phyloP scores from a whole-genome alignment of 768 basidiomycete genomes.

The Lentinula aciculospora region DNA sequence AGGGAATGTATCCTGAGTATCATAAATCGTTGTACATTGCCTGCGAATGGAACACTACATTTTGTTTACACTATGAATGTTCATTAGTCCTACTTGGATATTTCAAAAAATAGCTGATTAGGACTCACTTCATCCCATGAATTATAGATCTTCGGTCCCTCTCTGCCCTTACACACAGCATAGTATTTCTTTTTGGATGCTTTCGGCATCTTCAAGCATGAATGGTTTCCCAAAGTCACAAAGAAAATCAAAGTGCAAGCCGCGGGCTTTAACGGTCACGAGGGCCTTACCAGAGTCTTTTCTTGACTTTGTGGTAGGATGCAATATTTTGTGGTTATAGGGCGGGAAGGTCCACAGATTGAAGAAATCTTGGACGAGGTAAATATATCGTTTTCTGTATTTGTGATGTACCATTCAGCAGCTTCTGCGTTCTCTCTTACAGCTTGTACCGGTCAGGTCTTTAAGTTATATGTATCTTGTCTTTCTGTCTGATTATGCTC shows the following conservation, averaged over 20 bases:
- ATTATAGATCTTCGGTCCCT: constrained; percentile 51
- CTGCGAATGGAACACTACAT: constrained; percentile 23
- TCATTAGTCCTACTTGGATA: background rate
- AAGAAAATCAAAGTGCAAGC: too few relatives aligned
- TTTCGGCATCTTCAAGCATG: constrained; percentile 6
- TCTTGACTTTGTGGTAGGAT: too few relatives aligned
- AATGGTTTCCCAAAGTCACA: background rate
- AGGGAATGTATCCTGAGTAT: background rate
- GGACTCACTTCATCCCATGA: constrained; percentile 55
- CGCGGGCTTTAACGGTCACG: too few relatives aligned
- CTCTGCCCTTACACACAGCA: constrained; percentile 52
- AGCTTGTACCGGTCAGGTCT: background rate
- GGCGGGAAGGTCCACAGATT: background rate
- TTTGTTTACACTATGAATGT: constrained; percentile 38
- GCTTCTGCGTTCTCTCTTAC: too few relatives aligned
- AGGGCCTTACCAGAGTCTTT: too few relatives aligned
- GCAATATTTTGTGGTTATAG: background rate
- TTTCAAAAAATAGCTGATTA: background rate
- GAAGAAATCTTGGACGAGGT: background rate
- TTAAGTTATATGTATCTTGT: background rate
- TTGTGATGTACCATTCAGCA: background rate
- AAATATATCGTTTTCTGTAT: background rate
- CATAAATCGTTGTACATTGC: background rate
- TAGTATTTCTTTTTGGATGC: constrained; percentile 39
- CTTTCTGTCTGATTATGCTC: background rate